Base-by-base conservation (phyloP, 2,329 filamentous ascomycete genomes). In the Fusarium secorum region DNA sequence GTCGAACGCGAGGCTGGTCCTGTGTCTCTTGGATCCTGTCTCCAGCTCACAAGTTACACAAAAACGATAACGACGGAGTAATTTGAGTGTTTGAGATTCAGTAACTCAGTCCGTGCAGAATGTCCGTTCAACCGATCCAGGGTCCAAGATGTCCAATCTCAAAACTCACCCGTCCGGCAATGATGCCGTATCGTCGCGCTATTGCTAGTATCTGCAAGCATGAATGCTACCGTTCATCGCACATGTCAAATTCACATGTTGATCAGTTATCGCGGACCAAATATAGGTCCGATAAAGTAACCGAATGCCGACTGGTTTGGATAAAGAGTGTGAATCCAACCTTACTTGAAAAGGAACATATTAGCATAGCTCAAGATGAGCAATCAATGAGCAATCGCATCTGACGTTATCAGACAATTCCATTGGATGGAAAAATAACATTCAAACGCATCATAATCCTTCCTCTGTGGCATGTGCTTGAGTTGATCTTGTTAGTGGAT, bases 301-400 rank as follows among this genome's bases (percentile, higher is more conserved):
- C 57, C 69, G 69, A 72, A 63, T 54, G 69, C 69, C 69, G 69
- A 72, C 60, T 66, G 65, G 61, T 51, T 44, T 70, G 68, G 54
- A 46, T 64, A 55, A 64, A 56, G 28, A 55, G 28, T 32, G 30
- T 49, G 28, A 35, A 36, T 41, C 28, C 22, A 57, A 36, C 44
- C 39, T 66, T 66, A 53, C 68, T 35, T 52, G 30, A 51, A 68
- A 26, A 58, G 54, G 54, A 45, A 68, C 46, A 49, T 53, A 38
- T 53, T 52, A 54, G 22, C 39, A 49, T 56, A 39, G 64, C 38
- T 54, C 61, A 54, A 56, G 57, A 67, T 63, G 63, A 61, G 41
- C 61, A 64, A 64, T 38, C 61, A 49, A 53, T 56, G 62, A 66
- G 49, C 56, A 63, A 60, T 49, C 49, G 36, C 45, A 35, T 57